phyloP scores from a whole-genome alignment of 257 asterid genomes.

The Capsicum baccatum region DNA sequence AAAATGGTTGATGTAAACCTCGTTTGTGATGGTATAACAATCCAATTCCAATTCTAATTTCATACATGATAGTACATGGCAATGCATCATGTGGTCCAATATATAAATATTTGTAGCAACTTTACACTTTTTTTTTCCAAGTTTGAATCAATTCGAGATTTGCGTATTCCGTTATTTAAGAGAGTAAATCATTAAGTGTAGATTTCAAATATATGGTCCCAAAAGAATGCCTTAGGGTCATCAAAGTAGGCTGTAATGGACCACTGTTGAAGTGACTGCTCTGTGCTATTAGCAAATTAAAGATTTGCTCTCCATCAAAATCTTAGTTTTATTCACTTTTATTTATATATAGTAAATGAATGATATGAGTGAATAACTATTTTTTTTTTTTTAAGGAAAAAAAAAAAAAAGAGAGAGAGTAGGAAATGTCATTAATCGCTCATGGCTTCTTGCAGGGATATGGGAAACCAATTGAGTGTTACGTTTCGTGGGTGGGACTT shows the following conservation, averaged over 20 bases:
- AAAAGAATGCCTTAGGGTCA: neutral
- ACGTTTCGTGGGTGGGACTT: neutral
- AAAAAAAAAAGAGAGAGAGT: neutral
- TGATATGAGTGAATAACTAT: too few relatives aligned
- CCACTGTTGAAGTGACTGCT: neutral
- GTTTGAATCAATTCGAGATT: neutral
- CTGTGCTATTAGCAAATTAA: constrained; percentile 7
- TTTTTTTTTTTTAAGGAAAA: too few relatives aligned
- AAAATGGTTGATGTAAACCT: neutral
- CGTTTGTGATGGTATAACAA: neutral
- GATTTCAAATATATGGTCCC: neutral
- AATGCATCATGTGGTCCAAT: neutral
- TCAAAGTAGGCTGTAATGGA: constrained; percentile 17
- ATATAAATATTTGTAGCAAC: neutral
- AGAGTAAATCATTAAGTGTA: neutral
- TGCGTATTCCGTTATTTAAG: neutral
- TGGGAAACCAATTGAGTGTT: constrained; percentile 27
- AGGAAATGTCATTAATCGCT: neutral
- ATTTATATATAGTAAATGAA: neutral
- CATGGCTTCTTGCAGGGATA: neutral
- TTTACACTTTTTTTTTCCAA: neutral
- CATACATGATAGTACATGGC: neutral
- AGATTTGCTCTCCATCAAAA: neutral
- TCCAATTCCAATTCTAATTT: neutral
- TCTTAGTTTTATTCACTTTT: neutral